Percentiles rank a stretch among this genome's conserved stretches.
Conservation (phyloP, 148 eudicot genomes). For the Cornus controversa region DNA sequence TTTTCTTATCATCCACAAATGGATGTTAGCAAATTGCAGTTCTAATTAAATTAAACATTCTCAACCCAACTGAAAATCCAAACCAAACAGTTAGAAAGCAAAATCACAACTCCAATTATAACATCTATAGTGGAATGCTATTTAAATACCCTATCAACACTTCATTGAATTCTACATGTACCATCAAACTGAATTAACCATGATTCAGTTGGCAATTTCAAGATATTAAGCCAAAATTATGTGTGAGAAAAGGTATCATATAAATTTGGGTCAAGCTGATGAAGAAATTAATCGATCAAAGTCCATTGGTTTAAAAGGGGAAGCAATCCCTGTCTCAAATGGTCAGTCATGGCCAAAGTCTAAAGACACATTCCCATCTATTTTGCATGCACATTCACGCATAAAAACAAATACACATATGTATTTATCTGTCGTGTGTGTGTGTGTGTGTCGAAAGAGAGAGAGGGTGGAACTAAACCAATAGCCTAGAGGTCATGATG, state of each 20-base stretch:
- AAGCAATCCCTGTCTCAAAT: neutral
- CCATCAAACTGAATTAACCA: neutral
- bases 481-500: neutral
- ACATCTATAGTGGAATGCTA: too few species aligned
- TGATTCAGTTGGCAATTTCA: neutral
- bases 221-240: neutral
- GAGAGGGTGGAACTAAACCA: neutral
- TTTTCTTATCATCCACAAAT: neutral
- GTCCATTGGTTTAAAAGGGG: neutral
- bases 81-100: neutral
- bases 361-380: neutral
- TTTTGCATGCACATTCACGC: too few species aligned
- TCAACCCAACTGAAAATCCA: neutral
- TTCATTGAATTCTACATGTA: neutral
- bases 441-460: neutral
- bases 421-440: too few species aligned
- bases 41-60: conserved; percentile 1
- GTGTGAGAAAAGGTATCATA: too few species aligned
- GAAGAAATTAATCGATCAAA: too few species aligned
- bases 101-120: neutral
- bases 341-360: neutral
- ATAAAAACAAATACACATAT: too few species aligned
- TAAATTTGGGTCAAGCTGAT: too few species aligned
- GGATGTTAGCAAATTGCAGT: neutral
- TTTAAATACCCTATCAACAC: neutral